Evolutionary conservation across 2,329 filamentous ascomycete genomes (phyloP).

Genomic region (Pseudopithomyces maydicus): DNA sequence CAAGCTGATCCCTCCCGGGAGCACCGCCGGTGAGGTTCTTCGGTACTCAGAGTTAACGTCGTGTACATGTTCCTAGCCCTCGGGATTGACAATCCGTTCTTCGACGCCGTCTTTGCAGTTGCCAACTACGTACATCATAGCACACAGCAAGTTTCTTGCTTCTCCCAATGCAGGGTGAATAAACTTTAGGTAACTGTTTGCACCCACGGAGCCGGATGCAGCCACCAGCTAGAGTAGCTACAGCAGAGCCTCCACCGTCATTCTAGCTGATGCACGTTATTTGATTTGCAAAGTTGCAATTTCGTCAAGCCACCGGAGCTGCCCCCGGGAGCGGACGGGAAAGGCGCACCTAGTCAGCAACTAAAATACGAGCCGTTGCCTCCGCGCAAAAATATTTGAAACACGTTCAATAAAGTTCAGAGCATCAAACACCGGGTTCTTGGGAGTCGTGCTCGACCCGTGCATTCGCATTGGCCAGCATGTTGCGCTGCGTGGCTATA

Average conservation of each 20-base stretch:
- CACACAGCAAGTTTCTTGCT: no score
- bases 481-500: no score
- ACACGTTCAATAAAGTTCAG: neutral
- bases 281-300: neutral
- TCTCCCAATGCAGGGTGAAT: neutral
- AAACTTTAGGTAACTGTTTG: neutral
- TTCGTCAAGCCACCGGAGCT: neutral
- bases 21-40: no score
- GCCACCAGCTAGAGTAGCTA: neutral
- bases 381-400: neutral
- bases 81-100: no score
- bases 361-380: neutral
- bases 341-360: neutral
- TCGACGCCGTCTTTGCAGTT: no score
- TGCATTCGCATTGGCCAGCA: neutral
- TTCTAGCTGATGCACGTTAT: neutral
- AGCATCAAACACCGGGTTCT: neutral
- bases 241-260: neutral
- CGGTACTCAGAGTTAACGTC: no score
- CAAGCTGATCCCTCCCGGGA: no score
- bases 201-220: neutral
- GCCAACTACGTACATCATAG: no score
- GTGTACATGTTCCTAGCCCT: no score
- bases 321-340: conserved; percentile 2
- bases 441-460: neutral